Conservation (phyloP, 2,329 filamentous ascomycete species). For the Botrytis galanthina region DNA sequence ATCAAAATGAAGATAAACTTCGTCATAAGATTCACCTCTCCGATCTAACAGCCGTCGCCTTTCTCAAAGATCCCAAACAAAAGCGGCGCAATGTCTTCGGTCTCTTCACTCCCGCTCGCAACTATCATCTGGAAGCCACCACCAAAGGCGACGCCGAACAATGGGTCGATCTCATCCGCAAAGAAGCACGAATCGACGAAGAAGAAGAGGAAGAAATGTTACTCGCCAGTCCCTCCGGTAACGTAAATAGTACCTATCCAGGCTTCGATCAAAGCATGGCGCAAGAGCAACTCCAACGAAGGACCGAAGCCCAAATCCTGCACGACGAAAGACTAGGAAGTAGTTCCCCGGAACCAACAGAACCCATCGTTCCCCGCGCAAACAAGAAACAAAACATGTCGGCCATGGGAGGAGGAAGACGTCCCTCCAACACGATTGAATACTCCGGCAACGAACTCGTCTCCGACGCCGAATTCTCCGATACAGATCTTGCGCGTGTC, state of each 20-base stretch:
- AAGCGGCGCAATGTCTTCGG: slow-evolving; percentile 87
- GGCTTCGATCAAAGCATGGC: slow-evolving; percentile 36
- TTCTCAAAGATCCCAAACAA: slow-evolving; percentile 84
- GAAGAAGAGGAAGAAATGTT: slow-evolving; percentile 86
- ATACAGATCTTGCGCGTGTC: slow-evolving; percentile 52
- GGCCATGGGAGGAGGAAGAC: slow-evolving; percentile 39
- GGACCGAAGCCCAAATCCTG: slow-evolving; percentile 24
- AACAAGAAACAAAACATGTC: slow-evolving; percentile 30
- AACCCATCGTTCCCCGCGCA: slow-evolving; percentile 32
- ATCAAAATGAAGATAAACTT: slow-evolving; percentile 83
- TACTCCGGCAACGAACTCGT: slow-evolving; percentile 69
- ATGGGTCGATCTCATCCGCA: slow-evolving; percentile 82
- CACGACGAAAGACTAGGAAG: slow-evolving; percentile 39
- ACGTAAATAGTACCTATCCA: slow-evolving; percentile 29
- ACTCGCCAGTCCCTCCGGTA: slow-evolving; percentile 61
- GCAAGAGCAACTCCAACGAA: slow-evolving; percentile 30
- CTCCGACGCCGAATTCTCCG: slow-evolving; percentile 86
- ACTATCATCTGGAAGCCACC: slow-evolving; percentile 83
- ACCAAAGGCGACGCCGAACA: slow-evolving; percentile 73
- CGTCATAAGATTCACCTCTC: slow-evolving; percentile 84
- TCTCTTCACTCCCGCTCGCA: slow-evolving; percentile 84
- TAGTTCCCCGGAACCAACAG: slow-evolving; percentile 61
- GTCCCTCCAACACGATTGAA: slow-evolving; percentile 61
- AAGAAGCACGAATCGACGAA: slow-evolving; percentile 79
- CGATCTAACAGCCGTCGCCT: slow-evolving; percentile 86